Conservation (phyloP, 2,329 filamentous ascomycete genomes). For the Fusarium annulatum region DNA sequence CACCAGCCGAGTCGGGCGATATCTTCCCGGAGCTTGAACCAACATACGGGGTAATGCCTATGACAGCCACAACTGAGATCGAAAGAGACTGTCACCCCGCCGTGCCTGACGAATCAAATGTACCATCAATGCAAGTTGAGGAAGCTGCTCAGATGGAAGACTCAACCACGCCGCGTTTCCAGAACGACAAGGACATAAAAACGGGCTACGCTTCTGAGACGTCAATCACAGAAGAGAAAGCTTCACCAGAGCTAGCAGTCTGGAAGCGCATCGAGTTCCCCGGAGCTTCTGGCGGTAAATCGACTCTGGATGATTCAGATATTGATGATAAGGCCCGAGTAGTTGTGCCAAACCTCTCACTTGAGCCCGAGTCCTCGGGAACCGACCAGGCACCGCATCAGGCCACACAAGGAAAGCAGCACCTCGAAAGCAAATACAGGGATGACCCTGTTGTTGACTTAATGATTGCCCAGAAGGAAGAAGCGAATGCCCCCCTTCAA, state of each 20-base stretch:
- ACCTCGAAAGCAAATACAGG: background rate
- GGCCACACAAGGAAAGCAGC: background rate
- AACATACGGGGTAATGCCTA: background rate
- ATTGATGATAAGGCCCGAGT: background rate
- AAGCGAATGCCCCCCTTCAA: background rate
- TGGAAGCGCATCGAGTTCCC: background rate
- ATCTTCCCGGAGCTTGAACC: background rate
- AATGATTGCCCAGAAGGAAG: background rate
- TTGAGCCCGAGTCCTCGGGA: background rate
- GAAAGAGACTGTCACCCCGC: background rate
- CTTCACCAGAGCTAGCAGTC: background rate
- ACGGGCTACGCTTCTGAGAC: conserved; percentile 24
- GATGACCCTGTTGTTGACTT: background rate
- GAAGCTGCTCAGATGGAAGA: conserved; percentile 21
- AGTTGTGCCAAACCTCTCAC: background rate
- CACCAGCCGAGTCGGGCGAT: background rate
- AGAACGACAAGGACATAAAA: conserved; percentile 36
- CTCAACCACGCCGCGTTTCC: conserved; percentile 15
- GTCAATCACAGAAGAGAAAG: background rate
- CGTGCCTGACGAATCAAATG: background rate
- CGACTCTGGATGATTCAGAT: background rate
- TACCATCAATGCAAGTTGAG: background rate
- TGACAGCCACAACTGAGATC: background rate
- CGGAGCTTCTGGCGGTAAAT: background rate
- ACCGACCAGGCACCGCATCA: background rate